Evolutionary conservation across 148 eudicot genomes (phyloP).

Genomic region (Spergularia marina): DNA sequence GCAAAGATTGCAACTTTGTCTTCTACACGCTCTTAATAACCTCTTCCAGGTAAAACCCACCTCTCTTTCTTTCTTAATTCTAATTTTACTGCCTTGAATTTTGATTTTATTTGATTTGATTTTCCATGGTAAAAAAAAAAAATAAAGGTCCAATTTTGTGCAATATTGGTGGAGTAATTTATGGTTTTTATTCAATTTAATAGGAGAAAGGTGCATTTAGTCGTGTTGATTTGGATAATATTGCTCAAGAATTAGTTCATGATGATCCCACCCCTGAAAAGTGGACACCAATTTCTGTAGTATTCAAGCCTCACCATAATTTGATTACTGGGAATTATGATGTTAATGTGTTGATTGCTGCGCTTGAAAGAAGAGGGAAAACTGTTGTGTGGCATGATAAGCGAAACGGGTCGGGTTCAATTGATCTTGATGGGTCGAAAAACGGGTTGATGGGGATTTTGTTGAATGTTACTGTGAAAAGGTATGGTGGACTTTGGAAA

Average conservation of each 20-base stretch:
- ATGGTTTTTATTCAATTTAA: constrained; percentile 20
- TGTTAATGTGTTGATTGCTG: constrained; percentile 74
- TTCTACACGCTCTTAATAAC: constrained; percentile 89
- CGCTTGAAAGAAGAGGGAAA: constrained; percentile 76
- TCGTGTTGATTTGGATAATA: constrained; percentile 48
- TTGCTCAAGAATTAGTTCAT: constrained; percentile 55
- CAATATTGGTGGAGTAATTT: constrained; percentile 8
- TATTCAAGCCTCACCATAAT: constrained; percentile 89
- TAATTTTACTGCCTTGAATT: not conserved
- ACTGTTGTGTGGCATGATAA: constrained; percentile 83
- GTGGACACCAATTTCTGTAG: constrained; percentile 75
- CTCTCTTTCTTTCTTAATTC: not conserved
- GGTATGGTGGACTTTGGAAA: constrained; percentile 67
- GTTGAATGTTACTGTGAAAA: constrained; percentile 59
- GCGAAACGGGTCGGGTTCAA: constrained; percentile 51
- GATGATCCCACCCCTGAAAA: constrained; percentile 62
- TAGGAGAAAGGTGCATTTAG: constrained; percentile 80
- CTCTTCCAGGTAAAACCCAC: constrained; percentile 71
- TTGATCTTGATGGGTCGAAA: constrained; percentile 57
- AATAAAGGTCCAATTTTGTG: not conserved
- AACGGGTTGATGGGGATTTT: constrained; percentile 74
- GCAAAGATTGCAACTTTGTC: constrained; percentile 82
- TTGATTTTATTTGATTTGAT: not conserved
- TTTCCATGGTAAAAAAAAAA: not conserved
- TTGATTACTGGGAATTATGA: constrained; percentile 85